Base-by-base conservation (phyloP, 306 rosid genomes). In the Datisca glomerata region DNA sequence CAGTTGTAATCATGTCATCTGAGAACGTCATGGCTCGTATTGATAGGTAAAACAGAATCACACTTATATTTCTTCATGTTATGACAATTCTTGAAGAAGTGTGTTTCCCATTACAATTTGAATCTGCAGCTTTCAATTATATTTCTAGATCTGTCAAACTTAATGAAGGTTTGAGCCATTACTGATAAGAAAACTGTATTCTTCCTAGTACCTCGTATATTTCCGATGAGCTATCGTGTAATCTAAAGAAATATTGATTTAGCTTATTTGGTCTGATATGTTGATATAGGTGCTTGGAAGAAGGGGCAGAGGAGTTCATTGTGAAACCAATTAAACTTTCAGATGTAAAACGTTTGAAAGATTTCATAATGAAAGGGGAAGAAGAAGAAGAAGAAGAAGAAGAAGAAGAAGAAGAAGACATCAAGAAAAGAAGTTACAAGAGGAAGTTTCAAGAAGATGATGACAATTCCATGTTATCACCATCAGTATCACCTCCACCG, bases 281-380 rank as follows among this genome's bases (percentile, higher is more conserved):
- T n/a, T n/a, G n/a, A n/a, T n/a, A n/a, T n/a, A 89, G 98, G 7
- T 89, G 98, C 55, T 57, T 89, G 37, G 94, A 89, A 75, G 98
- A 84, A 84, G 98, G 98, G 44, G 98, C 98, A 5, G 86, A 89
- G 56, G 98, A 80, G 10, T 89, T 72, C 38, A 65, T 89, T 14
- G 56, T 89, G 67, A 89, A 89, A 62, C 98, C 98, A 0, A 91
- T 89, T 1, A 89, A 77, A 57, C 53, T 89, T 20, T 66, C 93
- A 4, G 98, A 89, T 41, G 98, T 89, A 55, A 74, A 49, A 42
- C 86, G 98, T 5, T 33, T 89, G 51, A 84, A 60, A 55, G 86
- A 71, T 45, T 72, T 72, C 65, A 51, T 84, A 41, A 61, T 72
- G 67, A 23, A 54, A 50, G 80, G 82, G 21, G 79, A 77, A 57